These are phyloP conservation scores for Clarireedia hainanense DNA, from an alignment of 2,329 filamentous ascomycete genomes.

Conservation along the genomic window DNA sequence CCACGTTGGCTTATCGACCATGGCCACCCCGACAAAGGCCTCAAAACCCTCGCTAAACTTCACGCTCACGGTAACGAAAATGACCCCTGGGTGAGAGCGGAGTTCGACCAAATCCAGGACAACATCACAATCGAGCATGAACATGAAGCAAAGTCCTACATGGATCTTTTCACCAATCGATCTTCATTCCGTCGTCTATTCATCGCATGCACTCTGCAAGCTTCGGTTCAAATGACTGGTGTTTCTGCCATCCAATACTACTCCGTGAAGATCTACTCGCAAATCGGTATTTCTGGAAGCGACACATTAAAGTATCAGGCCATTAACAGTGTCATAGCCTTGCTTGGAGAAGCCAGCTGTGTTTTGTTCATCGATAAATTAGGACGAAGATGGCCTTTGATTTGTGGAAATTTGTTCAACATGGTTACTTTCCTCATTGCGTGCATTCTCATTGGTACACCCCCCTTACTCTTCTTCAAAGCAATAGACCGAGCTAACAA, in stretches of 20 bases:
- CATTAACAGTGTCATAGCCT: conserved; percentile 54
- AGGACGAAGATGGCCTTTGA: conserved; percentile 65
- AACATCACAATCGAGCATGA: conserved; percentile 45
- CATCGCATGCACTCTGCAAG: conserved; percentile 52
- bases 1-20: conserved; percentile 60
- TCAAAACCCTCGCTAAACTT: conserved; percentile 49
- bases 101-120: conserved; percentile 58
- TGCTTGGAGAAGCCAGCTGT: conserved; percentile 51
- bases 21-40: conserved; percentile 45
- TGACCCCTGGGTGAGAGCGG: conserved; percentile 54
- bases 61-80: conserved; percentile 51
- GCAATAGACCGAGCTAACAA: no score
- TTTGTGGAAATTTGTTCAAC: conserved; percentile 64
- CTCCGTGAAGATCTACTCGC: conserved; percentile 46
- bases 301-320: conserved; percentile 57
- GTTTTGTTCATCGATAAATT: conserved; percentile 58
- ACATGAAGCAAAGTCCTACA: conserved; percentile 53
- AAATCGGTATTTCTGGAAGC: conserved; percentile 50
- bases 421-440: conserved; percentile 28
- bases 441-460: background rate
- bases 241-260: conserved; percentile 59
- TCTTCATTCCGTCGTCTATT: conserved; percentile 57
- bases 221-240: conserved; percentile 60
- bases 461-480: no score
- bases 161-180: conserved; percentile 50